phyloP scores from a whole-genome alignment of 2,329 filamentous ascomycete species.

The Cryphonectria japonica region DNA sequence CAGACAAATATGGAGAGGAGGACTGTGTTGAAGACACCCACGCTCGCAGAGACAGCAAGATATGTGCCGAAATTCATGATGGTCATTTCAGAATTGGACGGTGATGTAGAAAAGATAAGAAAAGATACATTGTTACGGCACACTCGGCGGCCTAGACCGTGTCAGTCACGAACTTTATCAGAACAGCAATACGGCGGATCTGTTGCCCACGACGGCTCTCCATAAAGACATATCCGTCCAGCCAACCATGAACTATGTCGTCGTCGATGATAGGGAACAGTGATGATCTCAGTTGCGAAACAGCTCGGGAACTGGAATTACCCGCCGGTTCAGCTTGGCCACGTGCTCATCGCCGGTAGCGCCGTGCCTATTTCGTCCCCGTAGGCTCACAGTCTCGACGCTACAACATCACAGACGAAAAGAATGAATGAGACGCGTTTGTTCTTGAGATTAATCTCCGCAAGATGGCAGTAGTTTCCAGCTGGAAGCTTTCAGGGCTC shows the following conservation, averaged over 20 bases:
- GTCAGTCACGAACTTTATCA: background rate
- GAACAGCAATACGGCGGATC: background rate
- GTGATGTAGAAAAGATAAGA: constrained; percentile 39
- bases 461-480: background rate
- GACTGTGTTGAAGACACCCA: constrained; percentile 45
- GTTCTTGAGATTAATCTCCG: background rate
- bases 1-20: constrained; percentile 54
- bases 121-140: constrained; percentile 36
- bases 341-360: background rate
- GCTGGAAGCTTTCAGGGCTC: background rate
- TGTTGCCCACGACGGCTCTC: constrained; percentile 34
- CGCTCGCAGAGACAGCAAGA: constrained; percentile 35
- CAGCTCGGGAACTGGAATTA: constrained; percentile 49
- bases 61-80: constrained; percentile 35
- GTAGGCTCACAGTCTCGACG: background rate
- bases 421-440: background rate
- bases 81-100: constrained; percentile 38
- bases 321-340: background rate
- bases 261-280: constrained; percentile 35
- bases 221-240: constrained; percentile 36
- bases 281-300: constrained; percentile 2
- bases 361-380: background rate
- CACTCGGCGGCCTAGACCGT: constrained; percentile 34
- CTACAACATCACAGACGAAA: background rate
- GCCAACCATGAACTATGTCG: constrained; percentile 34